Percentiles rank a stretch among this genome's conserved stretches.
These are phyloP conservation scores for Talaromyces islandicus DNA, from an alignment of 2,329 filamentous ascomycete species.

Conservation along the genomic window DNA sequence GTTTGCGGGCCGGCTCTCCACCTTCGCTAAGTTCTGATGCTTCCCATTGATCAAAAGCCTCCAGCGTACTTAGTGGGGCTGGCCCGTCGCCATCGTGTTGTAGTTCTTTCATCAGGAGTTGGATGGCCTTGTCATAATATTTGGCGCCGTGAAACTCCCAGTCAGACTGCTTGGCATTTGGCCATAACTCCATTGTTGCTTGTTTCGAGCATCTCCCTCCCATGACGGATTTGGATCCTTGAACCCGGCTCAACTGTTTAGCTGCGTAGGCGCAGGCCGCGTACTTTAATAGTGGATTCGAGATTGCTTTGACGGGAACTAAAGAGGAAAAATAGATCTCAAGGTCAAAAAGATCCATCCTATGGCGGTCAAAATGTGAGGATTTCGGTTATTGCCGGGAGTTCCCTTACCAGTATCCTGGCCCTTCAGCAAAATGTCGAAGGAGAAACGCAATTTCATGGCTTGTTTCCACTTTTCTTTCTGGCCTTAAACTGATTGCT, in stretches of 20 bases:
- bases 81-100: slow-evolving; percentile 31
- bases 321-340: slow-evolving; percentile 56
- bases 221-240: slow-evolving; percentile 45
- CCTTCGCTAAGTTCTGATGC: slow-evolving; percentile 26
- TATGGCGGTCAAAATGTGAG: slow-evolving; percentile 14
- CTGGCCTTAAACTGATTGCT: slow-evolving; percentile 17
- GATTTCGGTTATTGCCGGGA: background rate
- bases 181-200: slow-evolving; percentile 50
- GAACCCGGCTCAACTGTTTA: slow-evolving; percentile 54
- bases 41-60: slow-evolving; percentile 32
- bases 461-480: slow-evolving; percentile 36
- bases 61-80: slow-evolving; percentile 26
- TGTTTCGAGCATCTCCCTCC: slow-evolving; percentile 42
- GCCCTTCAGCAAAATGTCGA: slow-evolving; percentile 54
- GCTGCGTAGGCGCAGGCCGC: slow-evolving; percentile 57
- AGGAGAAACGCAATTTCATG: slow-evolving; percentile 56
- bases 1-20: slow-evolving; percentile 39
- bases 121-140: slow-evolving; percentile 59
- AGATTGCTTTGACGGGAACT: slow-evolving; percentile 52
- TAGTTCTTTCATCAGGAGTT: slow-evolving; percentile 45
- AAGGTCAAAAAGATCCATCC: slow-evolving; percentile 43
- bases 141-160: slow-evolving; percentile 58
- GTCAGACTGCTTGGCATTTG: slow-evolving; percentile 44
- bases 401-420: slow-evolving; percentile 49
- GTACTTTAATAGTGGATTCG: slow-evolving; percentile 43